Evolutionary conservation across 208 protist species (phyloP).

Genomic region (Crithidia brevicula): DNA sequence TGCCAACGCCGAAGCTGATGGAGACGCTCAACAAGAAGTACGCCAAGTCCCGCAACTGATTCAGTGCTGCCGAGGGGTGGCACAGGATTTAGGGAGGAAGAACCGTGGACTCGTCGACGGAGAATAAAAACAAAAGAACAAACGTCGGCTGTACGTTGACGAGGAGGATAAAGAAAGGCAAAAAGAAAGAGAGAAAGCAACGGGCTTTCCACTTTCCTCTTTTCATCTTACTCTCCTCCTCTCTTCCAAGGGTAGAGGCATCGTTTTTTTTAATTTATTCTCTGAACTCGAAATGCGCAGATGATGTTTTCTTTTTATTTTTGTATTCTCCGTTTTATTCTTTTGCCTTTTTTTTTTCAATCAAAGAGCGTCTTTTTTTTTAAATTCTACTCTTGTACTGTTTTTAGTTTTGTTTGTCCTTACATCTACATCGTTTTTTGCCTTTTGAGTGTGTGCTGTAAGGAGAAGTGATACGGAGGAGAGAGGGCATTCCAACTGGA

Average conservation of each 20-base stretch:
- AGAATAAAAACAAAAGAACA: not conserved
- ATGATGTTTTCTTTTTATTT: no score
- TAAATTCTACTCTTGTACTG: not conserved
- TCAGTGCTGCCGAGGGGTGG: not conserved
- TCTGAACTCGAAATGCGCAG: no score
- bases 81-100: no score
- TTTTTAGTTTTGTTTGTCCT: constrained; percentile 22
- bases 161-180: not conserved
- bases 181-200: no score
- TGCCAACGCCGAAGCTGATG: constrained; percentile 76
- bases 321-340: no score
- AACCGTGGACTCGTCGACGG: no score
- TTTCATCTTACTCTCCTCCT: not conserved
- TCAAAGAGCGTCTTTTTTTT: not conserved
- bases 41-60: constrained; percentile 28
- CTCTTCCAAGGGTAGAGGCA: not conserved
- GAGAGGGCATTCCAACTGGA: not conserved
- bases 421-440: not conserved
- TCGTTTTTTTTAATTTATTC: not conserved
- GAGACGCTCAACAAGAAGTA: constrained; percentile 85
- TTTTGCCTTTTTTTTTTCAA: not conserved
- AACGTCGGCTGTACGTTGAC: no score
- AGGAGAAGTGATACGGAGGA: not conserved
- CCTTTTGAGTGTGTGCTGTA: no score
- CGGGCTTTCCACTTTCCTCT: constrained; percentile 5